Base-by-base conservation (phyloP, 1,139 yeast genomes). In the Debaryomyces singareniensis region DNA sequence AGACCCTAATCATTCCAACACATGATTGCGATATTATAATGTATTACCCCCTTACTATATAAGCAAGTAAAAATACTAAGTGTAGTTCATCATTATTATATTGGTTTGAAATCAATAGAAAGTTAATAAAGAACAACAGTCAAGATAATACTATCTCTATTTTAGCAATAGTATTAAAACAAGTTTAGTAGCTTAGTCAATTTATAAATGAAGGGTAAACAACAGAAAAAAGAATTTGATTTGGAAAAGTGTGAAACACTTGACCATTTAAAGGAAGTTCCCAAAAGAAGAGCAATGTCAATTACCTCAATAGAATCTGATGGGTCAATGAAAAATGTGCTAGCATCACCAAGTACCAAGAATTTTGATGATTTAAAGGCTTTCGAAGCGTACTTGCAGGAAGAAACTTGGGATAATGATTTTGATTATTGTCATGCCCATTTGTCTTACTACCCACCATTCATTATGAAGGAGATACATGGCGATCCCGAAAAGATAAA, bases 381-480 rank as follows among this genome's bases (percentile, higher is more conserved):
- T 13, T 80, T 81, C 47, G 85, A 78, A 51, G 67, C 68, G 28
- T 81, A 64, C 51, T 63, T 81, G 36, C 68, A 77, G 46, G 85
- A 78, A 46, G 87, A 78, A 49, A 75, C 83, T 9, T 79, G 84
- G 73, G 89, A 80, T 51, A 78, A 80, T 36, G 87, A 79, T 36
- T 78, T 71, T 47, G 83, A 76, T 47, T 72, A 75, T 46, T 62
- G 77, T 44, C 83, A 78, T 50, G 84, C 84, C 29, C 78, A 71
- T 42, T 61, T 79, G 39, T 64, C 64, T 30, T 81, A 81, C 53
- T 68, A 74, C 45, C 91, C 91, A 16, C 89, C 89, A 29, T 81
- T 81, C 48, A 73, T 81, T 29, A 45, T 80, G 54, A 71, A 71
- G 42, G 81, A 75, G 42, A 71, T 80, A 39, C 84, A 77, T 43